These are phyloP conservation scores for Geoglossum cookeanum DNA, from an alignment of 2,329 filamentous ascomycete species.

Conservation along the genomic window DNA sequence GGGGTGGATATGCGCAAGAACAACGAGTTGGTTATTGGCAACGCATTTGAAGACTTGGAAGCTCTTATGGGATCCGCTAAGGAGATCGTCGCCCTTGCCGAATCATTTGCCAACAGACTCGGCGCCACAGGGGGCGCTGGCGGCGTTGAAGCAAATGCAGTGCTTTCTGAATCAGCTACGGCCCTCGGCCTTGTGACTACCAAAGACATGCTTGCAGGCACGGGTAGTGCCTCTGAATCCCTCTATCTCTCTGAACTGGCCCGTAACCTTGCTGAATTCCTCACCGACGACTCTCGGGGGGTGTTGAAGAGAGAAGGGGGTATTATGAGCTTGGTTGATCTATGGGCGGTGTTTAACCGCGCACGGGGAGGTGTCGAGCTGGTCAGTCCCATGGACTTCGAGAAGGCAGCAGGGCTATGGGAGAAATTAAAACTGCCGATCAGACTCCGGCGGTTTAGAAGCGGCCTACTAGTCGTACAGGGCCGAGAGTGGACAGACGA, in stretches of 20 bases:
- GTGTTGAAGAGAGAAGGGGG: conserved; percentile 65
- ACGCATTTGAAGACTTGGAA: conserved; percentile 87
- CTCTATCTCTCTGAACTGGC: conserved; percentile 80
- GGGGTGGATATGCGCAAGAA: conserved; percentile 73
- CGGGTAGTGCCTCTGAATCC: conserved; percentile 54
- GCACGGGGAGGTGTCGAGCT: conserved; percentile 85
- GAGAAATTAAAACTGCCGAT: conserved; percentile 73
- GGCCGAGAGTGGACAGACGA: conserved; percentile 76
- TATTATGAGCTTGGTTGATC: conserved; percentile 73
- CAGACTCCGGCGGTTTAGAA: conserved; percentile 73
- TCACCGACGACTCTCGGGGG: conserved; percentile 67
- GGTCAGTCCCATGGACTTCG: conserved; percentile 78
- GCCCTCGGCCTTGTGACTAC: conserved; percentile 83
- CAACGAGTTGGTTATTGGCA: conserved; percentile 82
- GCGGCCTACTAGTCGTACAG: conserved; percentile 86
- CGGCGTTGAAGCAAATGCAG: conserved; percentile 47
- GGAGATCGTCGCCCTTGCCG: conserved; percentile 82
- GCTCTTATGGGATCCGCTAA: conserved; percentile 95
- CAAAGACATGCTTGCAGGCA: conserved; percentile 65
- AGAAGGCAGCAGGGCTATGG: conserved; percentile 77
- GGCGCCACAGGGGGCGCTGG: conserved; percentile 33
- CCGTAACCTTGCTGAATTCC: conserved; percentile 69
- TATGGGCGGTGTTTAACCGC: conserved; percentile 91
- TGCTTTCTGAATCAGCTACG: conserved; percentile 64
- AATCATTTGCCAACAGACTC: conserved; percentile 58